Percentiles rank a stretch among this genome's conserved stretches.
phyloP scores from a whole-genome alignment of 495 filamentous ascomycete species.

The Stereocaulon alpinum region DNA sequence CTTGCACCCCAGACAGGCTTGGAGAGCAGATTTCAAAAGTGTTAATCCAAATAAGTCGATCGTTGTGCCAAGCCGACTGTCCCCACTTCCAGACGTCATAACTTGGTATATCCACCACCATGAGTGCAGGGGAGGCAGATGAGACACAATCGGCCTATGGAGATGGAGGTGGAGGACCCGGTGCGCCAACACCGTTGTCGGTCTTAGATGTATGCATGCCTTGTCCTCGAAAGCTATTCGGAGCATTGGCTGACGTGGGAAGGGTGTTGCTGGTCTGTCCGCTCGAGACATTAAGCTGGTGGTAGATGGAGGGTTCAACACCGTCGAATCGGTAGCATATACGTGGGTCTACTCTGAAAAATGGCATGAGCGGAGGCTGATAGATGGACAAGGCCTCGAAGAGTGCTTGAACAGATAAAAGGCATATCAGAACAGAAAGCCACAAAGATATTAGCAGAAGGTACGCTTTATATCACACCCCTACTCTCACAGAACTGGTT shows the following conservation, averaged over 20 bases:
- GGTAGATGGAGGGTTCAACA: constrained; percentile 85
- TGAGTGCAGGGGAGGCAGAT: constrained; percentile 49
- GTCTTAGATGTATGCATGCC: constrained; percentile 67
- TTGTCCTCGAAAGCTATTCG: neutral
- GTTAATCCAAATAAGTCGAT: no score
- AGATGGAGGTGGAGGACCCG: constrained; percentile 66
- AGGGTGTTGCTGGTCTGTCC: constrained; percentile 73
- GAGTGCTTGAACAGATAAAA: constrained; percentile 85
- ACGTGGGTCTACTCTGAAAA: constrained; percentile 42
- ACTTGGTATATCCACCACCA: constrained; percentile 21
- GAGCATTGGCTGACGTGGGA: constrained; percentile 27
- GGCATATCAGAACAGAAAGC: constrained; percentile 96
- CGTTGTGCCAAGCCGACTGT: neutral
- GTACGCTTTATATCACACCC: constrained; percentile 34
- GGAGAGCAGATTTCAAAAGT: neutral
- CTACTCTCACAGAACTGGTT: constrained; percentile 1
- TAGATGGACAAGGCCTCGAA: constrained; percentile 50
- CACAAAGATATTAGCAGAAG: constrained; percentile 83
- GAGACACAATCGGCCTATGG: constrained; percentile 48
- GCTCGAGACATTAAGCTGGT: constrained; percentile 88
- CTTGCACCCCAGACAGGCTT: no score
- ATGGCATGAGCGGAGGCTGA: neutral
- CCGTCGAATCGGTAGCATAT: constrained; percentile 90
- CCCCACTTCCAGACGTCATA: neutral
- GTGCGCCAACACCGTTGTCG: constrained; percentile 83